phyloP scores from a whole-genome alignment of 2,329 filamentous ascomycete genomes.

The Alternaria viburni region DNA sequence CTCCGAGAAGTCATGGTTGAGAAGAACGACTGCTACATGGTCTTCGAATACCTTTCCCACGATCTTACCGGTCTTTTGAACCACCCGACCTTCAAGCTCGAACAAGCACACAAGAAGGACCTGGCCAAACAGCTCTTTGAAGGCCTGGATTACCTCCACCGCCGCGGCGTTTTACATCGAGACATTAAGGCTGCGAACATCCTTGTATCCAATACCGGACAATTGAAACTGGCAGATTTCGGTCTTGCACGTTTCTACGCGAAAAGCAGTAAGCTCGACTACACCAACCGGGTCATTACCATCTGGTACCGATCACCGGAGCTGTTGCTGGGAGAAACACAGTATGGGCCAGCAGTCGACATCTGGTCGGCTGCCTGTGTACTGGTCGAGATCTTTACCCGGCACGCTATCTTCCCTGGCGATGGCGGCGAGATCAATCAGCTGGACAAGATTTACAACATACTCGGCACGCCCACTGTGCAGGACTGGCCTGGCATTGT shows the following conservation, averaged over 20 bases:
- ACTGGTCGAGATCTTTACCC: constrained; percentile 93
- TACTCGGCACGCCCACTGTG: constrained; percentile 85
- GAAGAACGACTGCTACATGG: constrained; percentile 98
- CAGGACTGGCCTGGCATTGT: constrained; percentile 85
- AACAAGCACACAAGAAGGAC: constrained; percentile 87
- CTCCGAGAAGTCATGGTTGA: constrained; percentile 97
- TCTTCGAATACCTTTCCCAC: constrained; percentile 97
- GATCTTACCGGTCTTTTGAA: constrained; percentile 95
- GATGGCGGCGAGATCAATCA: constrained; percentile 96
- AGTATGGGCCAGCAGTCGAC: constrained; percentile 96
- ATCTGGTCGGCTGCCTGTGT: constrained; percentile 98
- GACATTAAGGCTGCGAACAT: constrained; percentile 99
- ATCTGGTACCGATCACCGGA: constrained; percentile 99
- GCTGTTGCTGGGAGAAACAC: constrained; percentile 86
- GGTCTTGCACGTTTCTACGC: constrained; percentile 95
- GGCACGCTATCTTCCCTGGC: constrained; percentile 91
- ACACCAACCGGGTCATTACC: constrained; percentile 97
- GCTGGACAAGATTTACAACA: constrained; percentile 92
- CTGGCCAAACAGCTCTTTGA: constrained; percentile 92
- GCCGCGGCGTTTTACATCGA: constrained; percentile 89
- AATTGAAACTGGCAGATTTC: constrained; percentile 94
- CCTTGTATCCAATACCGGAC: constrained; percentile 85
- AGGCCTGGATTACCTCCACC: constrained; percentile 91
- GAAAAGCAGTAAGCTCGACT: constrained; percentile 89
- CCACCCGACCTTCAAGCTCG: constrained; percentile 87